These are phyloP conservation scores for Colletotrichum noveboracense DNA, from an alignment of 2,329 filamentous ascomycete genomes.

Conservation along the genomic window DNA sequence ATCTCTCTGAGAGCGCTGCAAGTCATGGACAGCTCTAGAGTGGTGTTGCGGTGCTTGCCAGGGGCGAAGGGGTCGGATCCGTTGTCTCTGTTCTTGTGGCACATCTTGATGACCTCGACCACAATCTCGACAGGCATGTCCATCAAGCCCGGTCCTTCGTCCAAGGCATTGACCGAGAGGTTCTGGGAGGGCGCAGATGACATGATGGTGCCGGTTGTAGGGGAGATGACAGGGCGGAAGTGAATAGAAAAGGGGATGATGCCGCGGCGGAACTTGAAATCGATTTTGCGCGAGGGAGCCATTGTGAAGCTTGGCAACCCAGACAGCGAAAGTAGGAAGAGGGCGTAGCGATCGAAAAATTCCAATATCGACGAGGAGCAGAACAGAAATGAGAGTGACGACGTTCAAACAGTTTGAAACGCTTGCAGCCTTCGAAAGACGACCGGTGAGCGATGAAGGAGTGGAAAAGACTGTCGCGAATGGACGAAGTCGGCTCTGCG, in stretches of 20 bases:
- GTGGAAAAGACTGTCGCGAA: neutral
- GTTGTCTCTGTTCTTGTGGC: neutral
- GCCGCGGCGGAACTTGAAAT: neutral
- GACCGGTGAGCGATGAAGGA: no score
- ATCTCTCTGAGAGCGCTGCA: neutral
- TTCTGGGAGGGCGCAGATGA: neutral
- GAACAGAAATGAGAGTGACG: neutral
- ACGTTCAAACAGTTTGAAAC: neutral
- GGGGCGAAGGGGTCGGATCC: neutral
- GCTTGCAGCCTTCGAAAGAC: neutral
- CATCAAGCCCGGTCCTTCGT: neutral
- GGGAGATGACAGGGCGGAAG: neutral
- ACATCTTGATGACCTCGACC: neutral
- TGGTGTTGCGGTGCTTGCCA: neutral
- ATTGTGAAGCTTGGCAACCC: neutral
- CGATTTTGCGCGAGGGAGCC: neutral
- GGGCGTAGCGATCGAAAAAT: neutral
- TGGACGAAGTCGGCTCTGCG: neutral
- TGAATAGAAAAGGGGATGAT: neutral
- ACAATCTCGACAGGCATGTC: neutral
- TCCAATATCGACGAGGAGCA: neutral
- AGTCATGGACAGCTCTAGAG: neutral
- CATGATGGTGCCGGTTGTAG: neutral
- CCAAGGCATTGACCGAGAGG: neutral
- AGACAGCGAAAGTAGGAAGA: neutral